Evolutionary conservation across 2,329 filamentous ascomycete genomes (phyloP), one percentile per base, ranked within the genome.

Genomic region (Beauveria sp.): DNA sequence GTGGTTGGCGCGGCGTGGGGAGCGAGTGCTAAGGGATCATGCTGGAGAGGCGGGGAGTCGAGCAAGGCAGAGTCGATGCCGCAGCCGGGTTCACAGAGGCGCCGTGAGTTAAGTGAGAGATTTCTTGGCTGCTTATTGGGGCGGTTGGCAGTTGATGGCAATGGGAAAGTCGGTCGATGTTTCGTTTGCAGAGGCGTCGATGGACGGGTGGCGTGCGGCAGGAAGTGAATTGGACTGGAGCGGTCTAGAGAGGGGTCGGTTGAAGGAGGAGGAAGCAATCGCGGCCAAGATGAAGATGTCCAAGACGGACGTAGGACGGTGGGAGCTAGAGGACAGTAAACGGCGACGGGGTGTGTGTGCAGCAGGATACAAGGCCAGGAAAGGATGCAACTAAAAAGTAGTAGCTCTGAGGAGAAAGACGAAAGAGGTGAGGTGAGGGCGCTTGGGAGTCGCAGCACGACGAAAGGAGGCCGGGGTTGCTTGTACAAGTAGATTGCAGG

Each of bases 21-120:
- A 56, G 47, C 51, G n/a, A 53, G 10, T 59, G 55, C 58, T 59
- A 62, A 40, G 54, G 50, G 50, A 43, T 50, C 59, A 63, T 63
- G 59, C 55, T 62, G 62, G 55, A 56, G 54, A 53, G 53, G 52
- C 46, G 54, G 22, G 26, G 20, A 28, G 46, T 44, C 37, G 22
- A 51, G 52, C 43, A 16, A 53, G 5, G 37, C 28, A 47, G 20
- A 26, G 26, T 37, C 26, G 34, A 37, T 37, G 34, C 34, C 40
- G 28, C 40, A 54, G 56, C 41, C 20, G 26, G 20, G 41, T 54
- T 47, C n/a, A 26, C 16, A 59, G 48, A 41, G 57, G 40, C 48
- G 10, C 43, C 47, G 56, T 59, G 30, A n/a, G 20, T 57, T 10
- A 9, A 50, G n/a, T 24, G 2, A 26, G 12, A 26, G 9, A 6